phyloP scores from a whole-genome alignment of 805 yeast species.

The Priceomyces medius region DNA sequence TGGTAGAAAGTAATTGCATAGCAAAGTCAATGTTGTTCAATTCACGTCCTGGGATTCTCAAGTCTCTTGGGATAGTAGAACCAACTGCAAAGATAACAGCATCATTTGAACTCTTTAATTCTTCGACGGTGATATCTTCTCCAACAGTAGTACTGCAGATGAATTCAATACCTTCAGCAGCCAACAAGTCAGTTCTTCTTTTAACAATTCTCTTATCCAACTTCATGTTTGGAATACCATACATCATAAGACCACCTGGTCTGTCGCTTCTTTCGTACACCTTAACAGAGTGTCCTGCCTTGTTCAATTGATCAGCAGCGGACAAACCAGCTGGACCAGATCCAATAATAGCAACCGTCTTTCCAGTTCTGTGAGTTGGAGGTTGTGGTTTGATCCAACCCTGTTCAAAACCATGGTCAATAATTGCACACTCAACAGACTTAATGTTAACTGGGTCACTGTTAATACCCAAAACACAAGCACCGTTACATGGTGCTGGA shows the following conservation, averaged over 20 bases:
- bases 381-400: constrained; percentile 93
- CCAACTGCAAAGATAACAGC: constrained; percentile 93
- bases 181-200: constrained; percentile 87
- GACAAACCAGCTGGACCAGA: constrained; percentile 98
- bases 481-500: constrained; percentile 99
- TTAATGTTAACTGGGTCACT: constrained; percentile 96
- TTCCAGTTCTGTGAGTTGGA: constrained; percentile 80
- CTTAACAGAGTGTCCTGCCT: constrained; percentile 90
- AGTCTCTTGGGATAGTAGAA: constrained; percentile 93
- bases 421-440: constrained; percentile 92
- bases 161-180: constrained; percentile 85
- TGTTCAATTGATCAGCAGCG: constrained; percentile 94
- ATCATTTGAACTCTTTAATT: constrained; percentile 62
- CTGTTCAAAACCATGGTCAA: constrained; percentile 92
- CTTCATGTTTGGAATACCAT: constrained; percentile 99
- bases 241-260: constrained; percentile 96
- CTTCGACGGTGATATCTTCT: constrained; percentile 72
- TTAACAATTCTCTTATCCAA: constrained; percentile 89
- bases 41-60: constrained; percentile 91
- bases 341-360: constrained; percentile 82
- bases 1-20: constrained; percentile 83
- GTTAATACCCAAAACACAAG: constrained; percentile 86
- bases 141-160: constrained; percentile 79
- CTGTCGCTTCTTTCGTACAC: constrained; percentile 94
- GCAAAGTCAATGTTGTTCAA: constrained; percentile 89